A percentile compares a stretch with the other conserved stretches of the same genome.
Evolutionary conservation across 2,329 filamentous ascomycete genomes (phyloP).

Genomic region (Sarocladiaceae sp.): DNA sequence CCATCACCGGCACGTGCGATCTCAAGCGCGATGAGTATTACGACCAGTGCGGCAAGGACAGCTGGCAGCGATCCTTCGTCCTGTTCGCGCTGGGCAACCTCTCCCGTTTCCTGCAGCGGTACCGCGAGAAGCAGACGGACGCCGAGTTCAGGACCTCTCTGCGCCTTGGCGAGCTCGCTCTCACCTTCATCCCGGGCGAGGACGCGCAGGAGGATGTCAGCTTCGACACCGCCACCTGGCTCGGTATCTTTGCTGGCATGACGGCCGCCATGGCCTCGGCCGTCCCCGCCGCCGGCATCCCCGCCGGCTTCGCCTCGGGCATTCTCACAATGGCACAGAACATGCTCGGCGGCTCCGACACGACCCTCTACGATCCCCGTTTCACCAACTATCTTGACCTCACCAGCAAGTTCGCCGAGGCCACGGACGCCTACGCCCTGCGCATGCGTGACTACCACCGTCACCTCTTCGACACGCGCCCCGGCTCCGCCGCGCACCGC

Average conservation of each 20-base stretch:
- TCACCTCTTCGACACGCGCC: neutral
- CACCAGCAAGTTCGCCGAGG: neutral
- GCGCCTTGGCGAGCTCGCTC: neutral
- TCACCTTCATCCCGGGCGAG: neutral
- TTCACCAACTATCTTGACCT: neutral
- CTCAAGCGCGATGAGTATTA: neutral
- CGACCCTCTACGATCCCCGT: neutral
- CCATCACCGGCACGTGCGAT: neutral
- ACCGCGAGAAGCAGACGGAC: neutral
- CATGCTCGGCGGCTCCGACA: neutral
- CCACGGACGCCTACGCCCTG: neutral
- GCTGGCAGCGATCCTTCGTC: neutral
- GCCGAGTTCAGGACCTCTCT: neutral
- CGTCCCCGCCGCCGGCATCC: neutral
- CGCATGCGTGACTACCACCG: neutral
- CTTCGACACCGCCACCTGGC: neutral
- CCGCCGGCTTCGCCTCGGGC: neutral
- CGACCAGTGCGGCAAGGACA: neutral
- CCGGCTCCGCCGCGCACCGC: neutral
- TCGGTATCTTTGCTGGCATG: neutral
- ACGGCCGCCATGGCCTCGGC: neutral
- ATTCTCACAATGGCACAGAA: neutral
- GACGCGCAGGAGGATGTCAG: neutral
- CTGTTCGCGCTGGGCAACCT: neutral
- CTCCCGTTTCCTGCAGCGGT: neutral